A percentile compares a stretch with the other conserved stretches of the same genome.
phyloP scores from a whole-genome alignment of 805 yeast genomes.

The Kregervanrija delftensis region DNA sequence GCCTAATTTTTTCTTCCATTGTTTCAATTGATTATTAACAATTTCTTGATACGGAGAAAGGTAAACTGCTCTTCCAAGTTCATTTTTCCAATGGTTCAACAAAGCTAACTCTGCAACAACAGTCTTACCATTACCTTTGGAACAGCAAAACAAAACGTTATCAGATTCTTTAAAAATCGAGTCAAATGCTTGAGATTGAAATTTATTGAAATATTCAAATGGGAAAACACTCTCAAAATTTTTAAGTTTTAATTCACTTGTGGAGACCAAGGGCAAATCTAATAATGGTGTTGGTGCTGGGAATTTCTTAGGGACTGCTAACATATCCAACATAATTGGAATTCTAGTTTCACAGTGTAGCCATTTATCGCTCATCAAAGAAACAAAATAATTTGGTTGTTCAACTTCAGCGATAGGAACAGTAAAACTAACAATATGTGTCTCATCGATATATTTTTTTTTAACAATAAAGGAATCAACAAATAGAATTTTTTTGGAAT shows the following conservation, averaged over 20 bases:
- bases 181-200: slow-evolving; percentile 69
- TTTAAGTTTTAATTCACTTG: slow-evolving; percentile 37
- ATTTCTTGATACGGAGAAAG: slow-evolving; percentile 56
- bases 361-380: slow-evolving; percentile 80
- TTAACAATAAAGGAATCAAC: slow-evolving; percentile 47
- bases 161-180: slow-evolving; percentile 45
- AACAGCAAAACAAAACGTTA: slow-evolving; percentile 58
- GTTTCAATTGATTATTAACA: slow-evolving; percentile 37
- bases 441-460: slow-evolving; percentile 42
- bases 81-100: slow-evolving; percentile 63
- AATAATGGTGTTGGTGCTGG: slow-evolving; percentile 55
- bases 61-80: slow-evolving; percentile 65
- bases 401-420: slow-evolving; percentile 51
- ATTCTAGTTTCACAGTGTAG: slow-evolving; percentile 59
- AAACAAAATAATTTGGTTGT: slow-evolving; percentile 67
- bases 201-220: slow-evolving; percentile 54
- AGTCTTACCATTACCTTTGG: slow-evolving; percentile 76
- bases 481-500: slow-evolving; percentile 70
- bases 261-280: slow-evolving; percentile 45
- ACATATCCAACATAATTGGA: slow-evolving; percentile 48
- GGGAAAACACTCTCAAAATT: slow-evolving; percentile 42
- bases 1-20: slow-evolving; percentile 49
- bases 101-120: slow-evolving; percentile 67
- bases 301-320: slow-evolving; percentile 56
- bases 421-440: slow-evolving; percentile 56